Conservation (phyloP, 768 basidiomycete genomes). For the Harrya chromipes region DNA sequence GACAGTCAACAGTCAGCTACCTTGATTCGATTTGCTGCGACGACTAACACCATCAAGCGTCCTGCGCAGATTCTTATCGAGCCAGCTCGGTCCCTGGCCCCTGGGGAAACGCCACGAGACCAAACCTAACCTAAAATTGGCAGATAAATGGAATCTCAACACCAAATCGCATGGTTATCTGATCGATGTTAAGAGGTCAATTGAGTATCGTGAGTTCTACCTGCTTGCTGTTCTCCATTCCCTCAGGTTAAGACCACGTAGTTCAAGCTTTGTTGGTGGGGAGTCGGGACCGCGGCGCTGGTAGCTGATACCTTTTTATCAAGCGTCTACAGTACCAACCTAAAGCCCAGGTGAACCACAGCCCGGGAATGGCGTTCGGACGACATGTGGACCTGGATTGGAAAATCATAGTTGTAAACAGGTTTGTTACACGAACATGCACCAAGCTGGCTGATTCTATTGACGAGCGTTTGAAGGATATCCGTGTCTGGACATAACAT, state of each 20-base stretch:
- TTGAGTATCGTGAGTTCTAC: background rate
- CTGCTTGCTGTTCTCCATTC: background rate
- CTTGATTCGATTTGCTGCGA: background rate
- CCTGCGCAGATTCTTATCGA: background rate
- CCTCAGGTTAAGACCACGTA: background rate
- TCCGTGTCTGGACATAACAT: background rate
- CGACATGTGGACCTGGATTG: background rate
- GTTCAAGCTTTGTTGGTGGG: too few species aligned
- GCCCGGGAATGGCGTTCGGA: background rate
- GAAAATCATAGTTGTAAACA: background rate
- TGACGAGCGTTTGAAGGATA: background rate
- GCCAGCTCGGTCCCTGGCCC: constrained; percentile 4
- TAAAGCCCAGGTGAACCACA: background rate
- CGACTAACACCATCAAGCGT: background rate
- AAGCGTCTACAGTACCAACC: too few species aligned
- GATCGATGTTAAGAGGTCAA: background rate
- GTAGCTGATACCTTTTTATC: too few species aligned
- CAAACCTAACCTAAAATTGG: background rate
- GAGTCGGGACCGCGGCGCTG: too few species aligned
- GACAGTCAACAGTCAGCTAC: background rate
- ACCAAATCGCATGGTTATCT: background rate
- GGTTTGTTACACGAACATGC: constrained; percentile 1
- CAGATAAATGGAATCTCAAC: background rate
- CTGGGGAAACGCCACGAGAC: background rate
- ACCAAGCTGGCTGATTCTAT: background rate